These are phyloP conservation scores for Claviceps africana DNA, from an alignment of 2,329 filamentous ascomycete genomes.

Conservation along the genomic window DNA sequence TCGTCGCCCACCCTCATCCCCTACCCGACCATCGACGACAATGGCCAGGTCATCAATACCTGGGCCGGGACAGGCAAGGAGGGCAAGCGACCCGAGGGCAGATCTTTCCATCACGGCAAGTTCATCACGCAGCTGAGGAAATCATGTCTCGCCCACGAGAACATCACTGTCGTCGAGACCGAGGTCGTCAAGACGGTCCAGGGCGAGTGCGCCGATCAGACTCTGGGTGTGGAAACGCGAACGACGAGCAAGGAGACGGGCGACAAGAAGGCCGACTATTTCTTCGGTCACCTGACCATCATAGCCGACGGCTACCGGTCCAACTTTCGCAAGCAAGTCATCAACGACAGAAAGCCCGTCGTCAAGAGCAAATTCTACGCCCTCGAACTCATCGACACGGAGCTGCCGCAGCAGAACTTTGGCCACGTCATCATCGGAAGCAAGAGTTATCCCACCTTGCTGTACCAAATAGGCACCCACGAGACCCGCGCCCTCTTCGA, in stretches of 20 bases:
- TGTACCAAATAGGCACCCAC: slow-evolving; percentile 94
- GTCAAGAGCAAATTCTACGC: slow-evolving; percentile 85
- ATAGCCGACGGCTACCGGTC: slow-evolving; percentile 86
- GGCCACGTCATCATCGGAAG: slow-evolving; percentile 82
- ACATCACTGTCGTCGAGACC: slow-evolving; percentile 84
- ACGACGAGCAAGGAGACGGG: slow-evolving; percentile 46
- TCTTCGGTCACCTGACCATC: slow-evolving; percentile 79
- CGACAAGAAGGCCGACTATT: slow-evolving; percentile 52
- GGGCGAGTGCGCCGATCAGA: slow-evolving; percentile 51
- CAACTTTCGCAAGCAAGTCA: slow-evolving; percentile 73
- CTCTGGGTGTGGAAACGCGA: slow-evolving; percentile 69
- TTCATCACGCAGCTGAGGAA: slow-evolving; percentile 74
- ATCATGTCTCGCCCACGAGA: slow-evolving; percentile 59
- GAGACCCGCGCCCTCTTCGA: slow-evolving; percentile 87
- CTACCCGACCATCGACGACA: slow-evolving; percentile 53
- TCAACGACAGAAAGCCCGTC: slow-evolving; percentile 45
- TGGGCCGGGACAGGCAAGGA: slow-evolving; percentile 22
- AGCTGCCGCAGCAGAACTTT: slow-evolving; percentile 58
- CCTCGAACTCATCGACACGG: slow-evolving; percentile 78
- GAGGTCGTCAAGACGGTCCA: slow-evolving; percentile 66
- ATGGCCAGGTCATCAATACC: slow-evolving; percentile 25
- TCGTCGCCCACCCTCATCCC: slow-evolving; percentile 58
- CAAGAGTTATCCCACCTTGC: slow-evolving; percentile 54
- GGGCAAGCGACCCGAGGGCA: slow-evolving; percentile 45
- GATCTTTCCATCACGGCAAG: slow-evolving; percentile 84